These are phyloP conservation scores for Zoysia matrella DNA, from an alignment of 202 grass and related monocot species.

Conservation along the genomic window DNA sequence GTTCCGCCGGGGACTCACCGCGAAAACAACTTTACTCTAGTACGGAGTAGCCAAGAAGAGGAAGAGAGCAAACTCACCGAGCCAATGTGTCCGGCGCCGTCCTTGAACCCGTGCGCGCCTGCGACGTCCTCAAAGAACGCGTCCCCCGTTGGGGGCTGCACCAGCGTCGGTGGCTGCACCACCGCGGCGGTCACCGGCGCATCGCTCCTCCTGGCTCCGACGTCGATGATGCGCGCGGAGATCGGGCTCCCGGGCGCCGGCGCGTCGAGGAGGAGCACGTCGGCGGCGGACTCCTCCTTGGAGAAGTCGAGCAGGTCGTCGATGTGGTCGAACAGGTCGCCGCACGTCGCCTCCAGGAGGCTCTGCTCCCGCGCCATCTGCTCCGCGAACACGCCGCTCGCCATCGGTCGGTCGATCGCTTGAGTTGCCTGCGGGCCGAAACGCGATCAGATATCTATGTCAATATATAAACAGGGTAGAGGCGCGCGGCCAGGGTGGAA, in stretches of 20 bases:
- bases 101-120: conserved; percentile 15
- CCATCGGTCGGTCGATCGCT: conserved; percentile 27
- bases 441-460: not conserved
- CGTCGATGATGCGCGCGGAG: conserved; percentile 49
- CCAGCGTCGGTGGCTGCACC: too few species aligned
- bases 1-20: too few species aligned
- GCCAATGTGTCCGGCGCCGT: conserved; percentile 53
- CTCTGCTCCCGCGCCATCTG: conserved; percentile 68
- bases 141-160: too few species aligned
- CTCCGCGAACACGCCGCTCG: conserved; percentile 54
- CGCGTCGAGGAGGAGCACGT: conserved; percentile 7
- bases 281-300: conserved; percentile 63
- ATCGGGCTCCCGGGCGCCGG: conserved; percentile 44
- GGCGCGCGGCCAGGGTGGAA: not conserved
- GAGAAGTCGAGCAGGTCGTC: conserved; percentile 88
- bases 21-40: too few species aligned
- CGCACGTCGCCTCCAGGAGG: conserved; percentile 65
- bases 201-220: not conserved
- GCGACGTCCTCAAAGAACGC: conserved; percentile 29
- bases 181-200: not conserved
- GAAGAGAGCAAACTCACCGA: conserved; percentile 47
- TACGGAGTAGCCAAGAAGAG: too few species aligned
- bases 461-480: conserved; percentile 21
- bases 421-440: not conserved
- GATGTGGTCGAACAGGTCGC: conserved; percentile 84